Percentiles rank a stretch among this genome's conserved stretches.
Evolutionary conservation across 2,329 filamentous ascomycete species (phyloP).

Genomic region (Beauveria sp.): DNA sequence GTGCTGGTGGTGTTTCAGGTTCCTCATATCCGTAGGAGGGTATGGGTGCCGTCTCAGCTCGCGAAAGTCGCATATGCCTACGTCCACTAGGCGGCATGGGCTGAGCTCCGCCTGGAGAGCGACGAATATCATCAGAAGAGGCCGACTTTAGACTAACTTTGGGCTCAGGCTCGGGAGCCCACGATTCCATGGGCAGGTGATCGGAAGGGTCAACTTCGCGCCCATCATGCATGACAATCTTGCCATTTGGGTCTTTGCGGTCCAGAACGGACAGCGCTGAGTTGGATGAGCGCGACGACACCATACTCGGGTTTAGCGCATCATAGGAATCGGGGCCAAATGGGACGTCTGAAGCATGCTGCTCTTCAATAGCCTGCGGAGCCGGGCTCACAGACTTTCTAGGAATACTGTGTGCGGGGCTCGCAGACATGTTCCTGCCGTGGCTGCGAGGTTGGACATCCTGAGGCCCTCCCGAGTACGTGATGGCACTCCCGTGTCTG

Average conservation of each 20-base stretch:
- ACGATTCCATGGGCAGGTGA: slow-evolving; percentile 67
- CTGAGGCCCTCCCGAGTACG: slow-evolving; percentile 28
- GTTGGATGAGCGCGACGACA: slow-evolving; percentile 26
- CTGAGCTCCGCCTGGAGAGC: slow-evolving; percentile 44
- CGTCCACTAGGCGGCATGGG: slow-evolving; percentile 43
- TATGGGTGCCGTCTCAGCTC: slow-evolving; percentile 39
- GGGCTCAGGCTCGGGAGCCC: slow-evolving; percentile 68
- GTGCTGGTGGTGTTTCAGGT: slow-evolving; percentile 25
- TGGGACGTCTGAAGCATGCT: slow-evolving; percentile 53
- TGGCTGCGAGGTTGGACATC: slow-evolving; percentile 21
- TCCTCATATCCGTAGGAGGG: slow-evolving; percentile 24
- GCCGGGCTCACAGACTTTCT: slow-evolving; percentile 71
- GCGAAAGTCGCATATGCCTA: slow-evolving; percentile 40
- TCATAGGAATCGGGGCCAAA: slow-evolving; percentile 74
- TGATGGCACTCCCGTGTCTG: slow-evolving; percentile 28
- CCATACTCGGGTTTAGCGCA: slow-evolving; percentile 54
- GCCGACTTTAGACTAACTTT: slow-evolving; percentile 22
- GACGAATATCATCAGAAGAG: slow-evolving; percentile 29
- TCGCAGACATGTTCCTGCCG: slow-evolving; percentile 35
- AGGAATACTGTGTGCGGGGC: slow-evolving; percentile 45
- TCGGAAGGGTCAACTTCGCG: slow-evolving; percentile 74
- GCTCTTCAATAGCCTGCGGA: slow-evolving; percentile 42
- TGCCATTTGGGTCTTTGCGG: slow-evolving; percentile 50
- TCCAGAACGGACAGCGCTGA: slow-evolving; percentile 22
- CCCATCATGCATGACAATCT: slow-evolving; percentile 69